Percentiles rank a stretch among this genome's conserved stretches.
phyloP scores from a whole-genome alignment of 176 grass and related monocot genomes.

The Zizania latifolia region DNA sequence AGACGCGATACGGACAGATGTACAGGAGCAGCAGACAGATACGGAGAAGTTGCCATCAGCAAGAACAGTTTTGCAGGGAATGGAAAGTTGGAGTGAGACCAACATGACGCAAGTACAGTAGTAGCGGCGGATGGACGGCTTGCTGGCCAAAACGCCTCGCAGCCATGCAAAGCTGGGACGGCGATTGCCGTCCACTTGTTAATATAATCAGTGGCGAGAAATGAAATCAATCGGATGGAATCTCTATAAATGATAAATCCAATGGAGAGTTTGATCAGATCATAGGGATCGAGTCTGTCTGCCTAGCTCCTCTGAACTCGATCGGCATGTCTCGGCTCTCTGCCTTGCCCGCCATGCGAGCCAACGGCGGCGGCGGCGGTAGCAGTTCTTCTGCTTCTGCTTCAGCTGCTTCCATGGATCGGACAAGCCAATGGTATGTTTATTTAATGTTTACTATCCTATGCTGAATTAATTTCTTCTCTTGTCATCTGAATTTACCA shows the following conservation, averaged over 20 bases:
- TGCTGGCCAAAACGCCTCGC: not conserved
- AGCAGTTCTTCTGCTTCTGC: not conserved
- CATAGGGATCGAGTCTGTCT: not conserved
- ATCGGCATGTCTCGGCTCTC: not conserved
- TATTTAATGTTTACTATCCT: not conserved
- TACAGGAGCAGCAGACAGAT: no score
- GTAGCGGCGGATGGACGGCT: not conserved
- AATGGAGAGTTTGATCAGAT: not conserved
- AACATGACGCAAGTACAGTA: not conserved
- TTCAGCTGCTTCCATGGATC: slow-evolving; percentile 59
- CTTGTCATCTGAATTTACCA: not conserved
- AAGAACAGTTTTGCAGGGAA: not conserved
- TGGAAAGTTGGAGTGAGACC: not conserved
- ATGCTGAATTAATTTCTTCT: not conserved
- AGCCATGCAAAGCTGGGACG: not conserved
- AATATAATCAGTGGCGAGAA: not conserved
- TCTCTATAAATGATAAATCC: slow-evolving; percentile 12
- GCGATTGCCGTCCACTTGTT: not conserved
- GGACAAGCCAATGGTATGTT: slow-evolving; percentile 59
- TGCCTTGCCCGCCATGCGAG: not conserved
- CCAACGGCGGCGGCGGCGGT: not conserved
- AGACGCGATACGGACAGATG: no score
- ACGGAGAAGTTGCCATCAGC: not conserved
- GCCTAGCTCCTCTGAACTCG: not conserved
- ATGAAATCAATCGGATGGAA: slow-evolving; percentile 10